These are phyloP conservation scores for Pyrenophora teres DNA, from an alignment of 2,329 filamentous ascomycete species.

Conservation along the genomic window DNA sequence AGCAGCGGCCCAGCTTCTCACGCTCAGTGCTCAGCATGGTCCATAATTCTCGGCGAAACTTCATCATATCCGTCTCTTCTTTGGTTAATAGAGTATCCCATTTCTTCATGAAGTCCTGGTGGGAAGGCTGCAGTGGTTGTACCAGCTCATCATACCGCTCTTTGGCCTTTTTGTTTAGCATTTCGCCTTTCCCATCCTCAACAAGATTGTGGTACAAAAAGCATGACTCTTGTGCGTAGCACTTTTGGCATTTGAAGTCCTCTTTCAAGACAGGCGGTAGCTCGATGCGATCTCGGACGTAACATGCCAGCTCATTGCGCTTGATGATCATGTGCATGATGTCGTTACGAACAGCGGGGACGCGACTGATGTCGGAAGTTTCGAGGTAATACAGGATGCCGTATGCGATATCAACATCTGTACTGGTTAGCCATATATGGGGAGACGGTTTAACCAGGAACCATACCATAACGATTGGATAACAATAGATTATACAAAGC, in stretches of 20 bases:
- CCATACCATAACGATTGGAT: conserved; percentile 80
- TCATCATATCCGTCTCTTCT: conserved; percentile 89
- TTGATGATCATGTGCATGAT: conserved; percentile 96
- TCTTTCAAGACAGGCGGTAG: conserved; percentile 86
- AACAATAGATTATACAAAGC: conserved; percentile 90
- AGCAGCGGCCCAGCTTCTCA: conserved; percentile 87
- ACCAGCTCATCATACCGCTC: conserved; percentile 83
- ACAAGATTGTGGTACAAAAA: conserved; percentile 92
- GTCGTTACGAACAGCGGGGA: conserved; percentile 84
- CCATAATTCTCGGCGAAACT: conserved; percentile 88
- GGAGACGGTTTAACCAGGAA: not conserved
- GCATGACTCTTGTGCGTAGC: conserved; percentile 88
- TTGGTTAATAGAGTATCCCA: conserved; percentile 94
- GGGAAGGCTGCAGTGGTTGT: conserved; percentile 71
- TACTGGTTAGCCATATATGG: conserved; percentile 16
- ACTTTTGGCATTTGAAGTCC: conserved; percentile 79
- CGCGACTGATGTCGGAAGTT: conserved; percentile 80
- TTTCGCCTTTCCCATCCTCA: conserved; percentile 80
- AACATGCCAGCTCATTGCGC: conserved; percentile 85
- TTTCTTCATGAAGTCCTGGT: conserved; percentile 86
- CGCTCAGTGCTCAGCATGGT: conserved; percentile 90
- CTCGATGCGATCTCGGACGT: conserved; percentile 78
- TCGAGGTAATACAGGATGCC: conserved; percentile 96
- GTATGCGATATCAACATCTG: conserved; percentile 84
- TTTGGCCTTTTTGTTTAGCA: conserved; percentile 78